A percentile compares a stretch with the other conserved stretches of the same genome.
Conservation (phyloP, 306 rosid genomes). For the Gastrolobium bilobum region DNA sequence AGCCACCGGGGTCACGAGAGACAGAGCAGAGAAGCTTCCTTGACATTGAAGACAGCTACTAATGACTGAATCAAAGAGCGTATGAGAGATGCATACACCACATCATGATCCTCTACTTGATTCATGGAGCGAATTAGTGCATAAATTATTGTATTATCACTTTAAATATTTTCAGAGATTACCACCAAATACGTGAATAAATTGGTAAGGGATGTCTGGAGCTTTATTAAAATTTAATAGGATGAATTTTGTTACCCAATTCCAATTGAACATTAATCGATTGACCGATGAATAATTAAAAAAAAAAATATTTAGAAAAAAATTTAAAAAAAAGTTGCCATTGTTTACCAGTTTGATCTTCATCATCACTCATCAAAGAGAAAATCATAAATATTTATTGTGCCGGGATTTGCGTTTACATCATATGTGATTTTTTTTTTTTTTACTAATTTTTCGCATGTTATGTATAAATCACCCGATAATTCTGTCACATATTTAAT, state of each 20-base stretch:
- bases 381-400: neutral
- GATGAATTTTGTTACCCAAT: too few relatives aligned
- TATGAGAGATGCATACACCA: neutral
- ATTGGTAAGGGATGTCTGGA: too few relatives aligned
- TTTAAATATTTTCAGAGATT: neutral
- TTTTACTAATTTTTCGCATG: neutral
- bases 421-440: neutral
- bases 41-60: neutral
- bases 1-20: neutral
- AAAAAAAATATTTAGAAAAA: too few relatives aligned
- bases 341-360: neutral
- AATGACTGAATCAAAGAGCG: neutral
- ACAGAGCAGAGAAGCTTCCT: constrained; percentile 14
- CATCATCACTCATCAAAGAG: neutral
- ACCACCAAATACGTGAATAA: too few relatives aligned
- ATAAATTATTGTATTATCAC: neutral
- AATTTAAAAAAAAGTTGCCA: too few relatives aligned
- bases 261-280: too few relatives aligned
- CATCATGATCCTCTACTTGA: neutral
- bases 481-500: neutral
- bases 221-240: too few relatives aligned
- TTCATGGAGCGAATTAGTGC: neutral
- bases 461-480: neutral
- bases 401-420: too few relatives aligned
- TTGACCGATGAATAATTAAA: too few relatives aligned